Base-by-base conservation (phyloP, 2,329 filamentous ascomycete genomes). In the Curvularia spicifera region DNA sequence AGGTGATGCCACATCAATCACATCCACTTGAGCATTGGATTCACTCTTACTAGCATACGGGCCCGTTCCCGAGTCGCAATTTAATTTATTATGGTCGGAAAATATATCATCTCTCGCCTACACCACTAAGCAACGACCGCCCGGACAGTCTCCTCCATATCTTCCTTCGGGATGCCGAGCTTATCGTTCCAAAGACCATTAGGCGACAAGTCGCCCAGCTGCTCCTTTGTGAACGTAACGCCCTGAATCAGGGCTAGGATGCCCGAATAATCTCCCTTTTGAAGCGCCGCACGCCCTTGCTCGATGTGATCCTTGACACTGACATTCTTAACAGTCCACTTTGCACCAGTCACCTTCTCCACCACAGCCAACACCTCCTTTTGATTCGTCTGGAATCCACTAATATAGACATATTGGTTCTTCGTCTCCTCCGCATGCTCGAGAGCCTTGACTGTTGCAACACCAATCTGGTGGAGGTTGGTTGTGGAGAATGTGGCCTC, bases 381-480 rank as follows among this genome's bases (percentile, higher is more conserved):
- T 72, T 89, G 86, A 1, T 83, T 82, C 0, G 83, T 81, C 29
- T 81, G 81, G 64, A 88, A 85, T 0, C 83, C 86, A 2, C 84
- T 81, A 15, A 89, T 75, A 50, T 80, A 81, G 29, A 90, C 71
- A 69, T 86, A 85, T 59, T 83, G 79, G 70, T 89, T 89, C 35
- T 79, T 81, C 0, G 85, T 88, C 56, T 80, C 74, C 1, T 80
- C 78, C 0, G 82, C 79, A 73, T 80, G 66, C 76, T 77, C 67
- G 15, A 89, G 72, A 24, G 85, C 76, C 5, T 80, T 78, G 7
- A 80, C 80, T 0, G 87, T 79, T 0, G 84, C 82, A 45, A 79
- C 75, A 4, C 81, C 85, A 43, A 89, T 79, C 18, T 82, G 79
- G 4, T 73, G 63, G 0, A 86, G 76, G 28, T 83, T 86, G 35